phyloP scores from a whole-genome alignment of 768 basidiomycete species.

The Guyanaporus albipodus region DNA sequence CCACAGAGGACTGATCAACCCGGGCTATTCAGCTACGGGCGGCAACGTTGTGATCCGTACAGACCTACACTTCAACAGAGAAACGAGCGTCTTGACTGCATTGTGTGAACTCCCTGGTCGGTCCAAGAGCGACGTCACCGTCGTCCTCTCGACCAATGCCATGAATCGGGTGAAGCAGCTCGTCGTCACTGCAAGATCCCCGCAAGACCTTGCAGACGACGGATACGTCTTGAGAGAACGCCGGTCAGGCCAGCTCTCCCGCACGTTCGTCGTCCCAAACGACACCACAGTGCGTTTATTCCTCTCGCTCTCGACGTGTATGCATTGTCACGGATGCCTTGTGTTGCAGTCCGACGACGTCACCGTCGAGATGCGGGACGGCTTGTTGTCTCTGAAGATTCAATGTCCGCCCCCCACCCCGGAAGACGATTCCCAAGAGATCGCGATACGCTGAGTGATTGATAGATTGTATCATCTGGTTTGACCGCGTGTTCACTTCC shows the following conservation, averaged over 20 bases:
- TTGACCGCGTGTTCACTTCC: slow-evolving; percentile 4
- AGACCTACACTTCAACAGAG: slow-evolving; percentile 56
- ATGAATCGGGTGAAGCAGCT: slow-evolving; percentile 63
- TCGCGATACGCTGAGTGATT: slow-evolving; percentile 45
- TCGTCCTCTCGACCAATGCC: slow-evolving; percentile 56
- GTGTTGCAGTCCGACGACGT: slow-evolving; percentile 49
- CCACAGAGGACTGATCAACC: slow-evolving; percentile 25
- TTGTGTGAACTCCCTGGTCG: slow-evolving; percentile 71
- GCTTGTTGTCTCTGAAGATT: slow-evolving; percentile 56
- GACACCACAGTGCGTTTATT: slow-evolving; percentile 51
- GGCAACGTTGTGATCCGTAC: slow-evolving; percentile 48
- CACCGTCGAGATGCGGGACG: slow-evolving; percentile 53
- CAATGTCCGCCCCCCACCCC: slow-evolving; percentile 44
- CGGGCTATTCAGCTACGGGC: slow-evolving; percentile 18
- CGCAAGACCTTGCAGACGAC: slow-evolving; percentile 38
- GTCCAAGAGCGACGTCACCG: slow-evolving; percentile 50
- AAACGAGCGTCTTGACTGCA: slow-evolving; percentile 49
- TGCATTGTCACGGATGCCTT: slow-evolving; percentile 2
- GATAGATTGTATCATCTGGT: slow-evolving; percentile 12
- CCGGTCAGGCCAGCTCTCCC: slow-evolving; percentile 46
- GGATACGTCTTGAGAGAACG: slow-evolving; percentile 52
- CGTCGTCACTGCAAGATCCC: slow-evolving; percentile 46
- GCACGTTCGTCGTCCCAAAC: slow-evolving; percentile 51
- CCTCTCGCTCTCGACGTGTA: neutral
- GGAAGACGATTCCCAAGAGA: slow-evolving; percentile 41